phyloP scores from a whole-genome alignment of 1,139 yeast species.

The Saccharomycopsis hybrid region DNA sequence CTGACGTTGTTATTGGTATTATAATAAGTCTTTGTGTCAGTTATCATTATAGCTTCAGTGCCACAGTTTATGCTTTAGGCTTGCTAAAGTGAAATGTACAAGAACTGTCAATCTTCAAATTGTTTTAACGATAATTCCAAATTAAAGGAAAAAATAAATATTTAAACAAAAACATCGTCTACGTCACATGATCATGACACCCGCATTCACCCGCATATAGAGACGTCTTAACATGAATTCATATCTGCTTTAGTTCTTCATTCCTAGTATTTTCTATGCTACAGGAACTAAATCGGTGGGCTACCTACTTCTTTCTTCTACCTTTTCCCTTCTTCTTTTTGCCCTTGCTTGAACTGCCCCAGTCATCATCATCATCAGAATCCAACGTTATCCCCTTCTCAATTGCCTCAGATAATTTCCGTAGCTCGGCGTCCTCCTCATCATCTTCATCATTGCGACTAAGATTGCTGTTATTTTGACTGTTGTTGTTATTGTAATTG shows the following conservation, averaged over 20 bases:
- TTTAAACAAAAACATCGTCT: neutral
- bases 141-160: too few relatives aligned
- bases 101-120: too few relatives aligned
- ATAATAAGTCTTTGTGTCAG: neutral
- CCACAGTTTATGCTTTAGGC: too few relatives aligned
- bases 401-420: conserved; percentile 11
- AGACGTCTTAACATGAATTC: too few relatives aligned
- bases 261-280: neutral
- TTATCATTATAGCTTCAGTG: too few relatives aligned
- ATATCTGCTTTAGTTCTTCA: too few relatives aligned
- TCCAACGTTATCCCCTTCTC: conserved; percentile 11
- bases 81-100: too few relatives aligned
- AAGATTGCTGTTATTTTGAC: neutral
- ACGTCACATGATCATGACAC: neutral
- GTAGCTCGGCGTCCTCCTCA: conserved; percentile 1
- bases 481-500: neutral
- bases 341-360: neutral
- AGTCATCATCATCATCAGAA: conserved; percentile 6
- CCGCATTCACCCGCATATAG: neutral
- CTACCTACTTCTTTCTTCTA: conserved; percentile 5
- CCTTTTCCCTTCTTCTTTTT: conserved; percentile 6
- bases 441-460: neutral
- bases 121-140: too few relatives aligned
- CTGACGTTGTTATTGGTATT: neutral
- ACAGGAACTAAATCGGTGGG: neutral